A percentile compares a stretch with the other conserved stretches of the same genome.
Evolutionary conservation across 2,329 filamentous ascomycete genomes (phyloP).

Genomic region (Teratosphaeria destructans): DNA sequence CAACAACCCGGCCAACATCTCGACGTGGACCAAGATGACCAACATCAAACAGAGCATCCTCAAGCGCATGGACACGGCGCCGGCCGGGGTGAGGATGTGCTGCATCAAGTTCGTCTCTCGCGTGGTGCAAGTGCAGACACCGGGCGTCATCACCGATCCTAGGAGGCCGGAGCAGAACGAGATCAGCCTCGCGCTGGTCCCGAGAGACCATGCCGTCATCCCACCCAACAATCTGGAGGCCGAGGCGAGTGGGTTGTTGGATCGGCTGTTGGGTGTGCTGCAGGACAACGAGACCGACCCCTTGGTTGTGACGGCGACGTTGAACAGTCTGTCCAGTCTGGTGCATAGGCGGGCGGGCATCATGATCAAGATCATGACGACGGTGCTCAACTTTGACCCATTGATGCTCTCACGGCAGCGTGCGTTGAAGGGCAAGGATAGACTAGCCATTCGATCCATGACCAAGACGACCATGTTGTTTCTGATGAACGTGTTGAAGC

Average conservation of each 20-base stretch:
- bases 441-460: conserved; percentile 83
- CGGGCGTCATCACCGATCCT: conserved; percentile 69
- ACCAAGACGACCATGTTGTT: conserved; percentile 83
- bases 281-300: conserved; percentile 80
- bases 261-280: conserved; percentile 73
- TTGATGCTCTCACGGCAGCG: conserved; percentile 53
- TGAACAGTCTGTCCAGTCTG: conserved; percentile 78
- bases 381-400: conserved; percentile 85
- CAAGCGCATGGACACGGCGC: conserved; percentile 72
- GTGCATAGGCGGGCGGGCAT: conserved; percentile 73
- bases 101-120: conserved; percentile 97
- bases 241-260: conserved; percentile 80
- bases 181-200: conserved; percentile 76
- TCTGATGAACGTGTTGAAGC: conserved; percentile 71
- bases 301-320: conserved; percentile 75
- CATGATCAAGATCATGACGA: conserved; percentile 73
- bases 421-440: conserved; percentile 49
- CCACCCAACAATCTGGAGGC: conserved; percentile 76
- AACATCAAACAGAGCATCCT: conserved; percentile 84
- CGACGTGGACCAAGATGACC: conserved; percentile 79
- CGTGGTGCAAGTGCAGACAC: conserved; percentile 83
- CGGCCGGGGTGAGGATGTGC: conserved; percentile 71
- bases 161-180: conserved; percentile 73
- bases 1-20: conserved; percentile 69
- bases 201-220: conserved; percentile 70